Base-by-base conservation (phyloP, 2,329 filamentous ascomycete genomes). In the Calonectria multiphialidica region DNA sequence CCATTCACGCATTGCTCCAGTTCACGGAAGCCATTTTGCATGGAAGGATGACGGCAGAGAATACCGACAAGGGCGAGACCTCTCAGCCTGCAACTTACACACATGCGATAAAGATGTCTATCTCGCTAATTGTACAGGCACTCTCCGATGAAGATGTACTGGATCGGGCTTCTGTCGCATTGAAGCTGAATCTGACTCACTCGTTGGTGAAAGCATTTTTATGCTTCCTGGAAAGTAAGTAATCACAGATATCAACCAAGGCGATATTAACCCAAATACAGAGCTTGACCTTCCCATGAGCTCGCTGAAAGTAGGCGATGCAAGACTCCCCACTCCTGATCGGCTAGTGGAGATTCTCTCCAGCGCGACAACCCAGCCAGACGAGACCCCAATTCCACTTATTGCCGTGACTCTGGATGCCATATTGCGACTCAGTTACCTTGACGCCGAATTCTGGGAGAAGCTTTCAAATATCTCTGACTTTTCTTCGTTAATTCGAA, bases 1-100 rank as follows among this genome's bases (percentile, higher is more conserved):
- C 93, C 3, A 83, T 95, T 1, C 89, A 93, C 78, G 90, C 92
- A 1, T 86, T 98, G 45, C 85, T 87, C 25, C 88, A 91, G 67
- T 93, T 92, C 80, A 86, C 95, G 45, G 84, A 86, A 30, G 83
- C 78, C 10, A 75, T 83, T 73, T 84, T 85, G 80, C 84, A 78
- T 76, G 77, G 66, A 47, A 74, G 57, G 33, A 40, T 57, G 28
- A 61, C 25, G 13, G 47, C 71, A 37, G 69, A 71, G 49, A 71
- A 70, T 25, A 66, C 45, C n/a, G 28, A 44, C 2, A 9, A 37
- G 37, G 53, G 61, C 49, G 69, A 30, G 18, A 50, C 68, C 47
- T 74, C 77, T 28, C 73, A 76, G 9, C 74, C 78, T 18, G 75
- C 78, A 21, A 76, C 63, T 2, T 83, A 82, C 50, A 73, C 81